These are phyloP conservation scores for Naganishia cerealis DNA, from an alignment of 1,284 basidiomycete genomes.

Conservation along the genomic window DNA sequence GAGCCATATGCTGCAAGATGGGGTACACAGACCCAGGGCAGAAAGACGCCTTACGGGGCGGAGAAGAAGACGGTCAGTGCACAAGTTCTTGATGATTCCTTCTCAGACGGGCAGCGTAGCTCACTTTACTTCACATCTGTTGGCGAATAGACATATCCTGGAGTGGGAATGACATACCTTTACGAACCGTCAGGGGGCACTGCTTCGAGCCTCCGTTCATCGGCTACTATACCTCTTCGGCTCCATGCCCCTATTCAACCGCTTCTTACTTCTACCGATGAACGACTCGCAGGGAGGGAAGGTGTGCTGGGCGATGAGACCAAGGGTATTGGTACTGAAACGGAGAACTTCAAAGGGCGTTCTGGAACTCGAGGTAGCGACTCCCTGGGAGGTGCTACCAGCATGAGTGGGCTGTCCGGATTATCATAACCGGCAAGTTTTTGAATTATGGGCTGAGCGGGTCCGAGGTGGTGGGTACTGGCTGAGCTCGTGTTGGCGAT, in stretches of 20 bases:
- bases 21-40: conserved; percentile 29
- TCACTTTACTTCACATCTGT: background rate
- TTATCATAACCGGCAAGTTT: background rate
- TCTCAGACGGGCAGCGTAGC: background rate
- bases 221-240: conserved; percentile 2
- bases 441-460: background rate
- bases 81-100: background rate
- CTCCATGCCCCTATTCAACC: conserved; percentile 22
- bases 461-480: background rate
- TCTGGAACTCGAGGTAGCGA: background rate
- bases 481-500: background rate
- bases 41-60: conserved; percentile 30
- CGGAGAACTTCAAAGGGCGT: background rate
- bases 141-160: conserved; percentile 11
- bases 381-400: background rate
- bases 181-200: conserved; percentile 9
- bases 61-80: conserved; percentile 21
- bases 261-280: conserved; percentile 24
- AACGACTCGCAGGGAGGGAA: conserved; percentile 20
- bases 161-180: conserved; percentile 34
- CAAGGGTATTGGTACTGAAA: conserved; percentile 8
- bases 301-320: conserved; percentile 25
- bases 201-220: background rate
- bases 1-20: conserved; percentile 32
- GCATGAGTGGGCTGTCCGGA: background rate